Evolutionary conservation across 768 basidiomycete species (phyloP), one percentile per base, ranked within the genome.

Genomic region (Antrodiella citrinella): DNA sequence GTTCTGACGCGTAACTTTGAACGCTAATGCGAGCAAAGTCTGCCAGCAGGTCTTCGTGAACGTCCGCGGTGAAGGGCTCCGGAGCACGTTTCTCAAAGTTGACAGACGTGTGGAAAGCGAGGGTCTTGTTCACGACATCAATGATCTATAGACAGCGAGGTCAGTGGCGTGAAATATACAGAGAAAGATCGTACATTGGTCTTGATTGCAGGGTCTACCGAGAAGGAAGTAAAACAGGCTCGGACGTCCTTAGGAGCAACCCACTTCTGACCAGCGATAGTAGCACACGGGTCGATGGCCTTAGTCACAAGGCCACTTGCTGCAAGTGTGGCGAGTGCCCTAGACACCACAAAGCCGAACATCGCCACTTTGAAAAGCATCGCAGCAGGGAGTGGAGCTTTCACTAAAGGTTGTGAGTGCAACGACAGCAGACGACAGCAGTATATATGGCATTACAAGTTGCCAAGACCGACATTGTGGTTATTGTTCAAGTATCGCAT

Each of bases 51-150:
- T 84, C 74, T 56, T 80, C 78, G 50, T 81, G 78, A 4, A 82
- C 78, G 50, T 80, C 77, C 2, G 65, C 54, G 9, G 69, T 59
- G 57, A 78, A 82, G 4, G 80, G 80, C 19, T 63, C 58, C 0
- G 79, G 78, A 1, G 80, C 80, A 47, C 67, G 65, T 40, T 77
- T 69, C 61, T 81, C 73, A 51, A 81, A 82, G 65, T 80, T 81
- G 21, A 75, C 72, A 2, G 80, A 81, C 0, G 80, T 77, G 57
- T 82, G 81, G 58, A 84, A 81, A 12, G 75, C 72, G 7, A 81
- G 60, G 0, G 77, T 77, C 59, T 76, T 80, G 56, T 70, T 80
- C 41, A 80, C 66, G 7, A 78, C 77, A 52, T 82, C 75, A 26
- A 82, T 67, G 45, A 77, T 72, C 80, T 81, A 21, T 13, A 26